These are phyloP conservation scores for Cyclotella sp. DNA, from an alignment of 108 stramenopile species.

Conservation along the genomic window DNA sequence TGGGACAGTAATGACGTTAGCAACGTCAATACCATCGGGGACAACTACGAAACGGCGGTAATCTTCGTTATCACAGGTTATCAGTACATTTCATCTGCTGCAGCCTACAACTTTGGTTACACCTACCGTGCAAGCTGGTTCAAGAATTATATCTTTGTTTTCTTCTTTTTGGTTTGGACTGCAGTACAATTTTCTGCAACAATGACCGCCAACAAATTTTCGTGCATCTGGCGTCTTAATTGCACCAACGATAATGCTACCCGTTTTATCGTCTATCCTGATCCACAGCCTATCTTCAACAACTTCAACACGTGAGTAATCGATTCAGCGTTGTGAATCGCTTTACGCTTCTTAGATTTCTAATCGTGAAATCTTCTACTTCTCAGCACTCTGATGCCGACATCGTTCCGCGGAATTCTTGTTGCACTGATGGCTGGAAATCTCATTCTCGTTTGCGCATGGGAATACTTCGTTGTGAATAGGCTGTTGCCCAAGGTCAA, in stretches of 20 bases:
- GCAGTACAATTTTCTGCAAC: constrained; percentile 42
- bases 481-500: constrained; percentile 14
- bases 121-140: constrained; percentile 31
- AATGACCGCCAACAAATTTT: constrained; percentile 50
- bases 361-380: too few species aligned
- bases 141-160: constrained; percentile 63
- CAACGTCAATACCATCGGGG: constrained; percentile 50
- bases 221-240: constrained; percentile 70
- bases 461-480: constrained; percentile 68
- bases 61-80: constrained; percentile 65
- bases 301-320: constrained; percentile 50
- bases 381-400: constrained; percentile 63
- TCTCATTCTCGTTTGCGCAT: constrained; percentile 42
- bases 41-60: constrained; percentile 59
- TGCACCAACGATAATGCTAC: constrained; percentile 65
- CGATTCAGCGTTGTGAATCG: background rate
- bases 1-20: constrained; percentile 55
- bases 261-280: constrained; percentile 31
- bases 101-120: constrained; percentile 65
- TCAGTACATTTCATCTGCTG: constrained; percentile 65
- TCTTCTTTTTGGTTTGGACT: constrained; percentile 42
- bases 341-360: background rate
- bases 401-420: constrained; percentile 50
- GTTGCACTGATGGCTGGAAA: constrained; percentile 67
- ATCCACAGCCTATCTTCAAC: constrained; percentile 55